A percentile compares a stretch with the other conserved stretches of the same genome.
phyloP scores from a whole-genome alignment of 257 asterid genomes.

The Oldenlandia corymbosa region DNA sequence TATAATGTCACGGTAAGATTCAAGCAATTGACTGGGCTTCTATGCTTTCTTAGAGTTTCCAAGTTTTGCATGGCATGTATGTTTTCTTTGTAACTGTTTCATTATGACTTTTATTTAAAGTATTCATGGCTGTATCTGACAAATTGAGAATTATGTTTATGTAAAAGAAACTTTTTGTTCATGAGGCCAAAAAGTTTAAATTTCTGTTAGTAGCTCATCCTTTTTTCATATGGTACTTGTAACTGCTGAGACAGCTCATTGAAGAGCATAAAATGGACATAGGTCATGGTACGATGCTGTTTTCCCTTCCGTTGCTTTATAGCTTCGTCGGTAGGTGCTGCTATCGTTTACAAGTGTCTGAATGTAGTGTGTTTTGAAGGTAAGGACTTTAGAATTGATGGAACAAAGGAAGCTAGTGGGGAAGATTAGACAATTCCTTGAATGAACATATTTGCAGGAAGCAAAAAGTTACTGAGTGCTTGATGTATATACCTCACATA shows the following conservation, averaged over 20 bases:
- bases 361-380: neutral
- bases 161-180: neutral
- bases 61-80: neutral
- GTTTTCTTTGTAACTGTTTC: neutral
- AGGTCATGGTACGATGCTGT: neutral
- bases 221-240: neutral
- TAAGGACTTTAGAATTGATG: neutral
- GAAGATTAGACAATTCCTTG: neutral
- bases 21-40: neutral
- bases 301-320: neutral
- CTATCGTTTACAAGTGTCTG: neutral
- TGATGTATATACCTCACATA: too few species aligned
- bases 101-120: neutral
- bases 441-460: neutral
- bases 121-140: neutral
- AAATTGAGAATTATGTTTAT: neutral
- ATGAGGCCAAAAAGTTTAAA: neutral
- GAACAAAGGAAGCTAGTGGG: neutral
- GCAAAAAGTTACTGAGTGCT: neutral
- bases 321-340: neutral
- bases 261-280: neutral
- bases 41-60: neutral
- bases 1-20: constrained; percentile 81
- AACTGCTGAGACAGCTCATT: neutral
- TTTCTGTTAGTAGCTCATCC: neutral